Conservation (phyloP, 352 stramenopile species). For the Pythium rhizo-oryzae region DNA sequence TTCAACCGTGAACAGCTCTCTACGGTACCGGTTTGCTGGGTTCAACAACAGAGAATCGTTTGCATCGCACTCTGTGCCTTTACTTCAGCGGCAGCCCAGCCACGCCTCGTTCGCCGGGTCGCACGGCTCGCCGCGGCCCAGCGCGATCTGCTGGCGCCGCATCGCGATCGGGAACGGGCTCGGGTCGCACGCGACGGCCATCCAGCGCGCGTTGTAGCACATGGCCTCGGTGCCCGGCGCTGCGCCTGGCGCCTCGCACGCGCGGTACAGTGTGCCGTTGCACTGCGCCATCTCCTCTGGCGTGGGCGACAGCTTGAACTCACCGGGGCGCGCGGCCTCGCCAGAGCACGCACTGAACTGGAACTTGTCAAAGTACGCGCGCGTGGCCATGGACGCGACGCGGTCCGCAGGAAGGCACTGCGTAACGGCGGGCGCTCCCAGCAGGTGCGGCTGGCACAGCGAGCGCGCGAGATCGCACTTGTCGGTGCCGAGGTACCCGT, state of each 20-base stretch:
- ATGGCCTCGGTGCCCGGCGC: constrained; percentile 5
- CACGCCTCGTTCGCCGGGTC: constrained; percentile 8
- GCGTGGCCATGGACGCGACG: neutral
- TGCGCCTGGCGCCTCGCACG: constrained; percentile 24
- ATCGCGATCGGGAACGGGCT: constrained; percentile 17
- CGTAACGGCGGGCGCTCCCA: constrained; percentile 1
- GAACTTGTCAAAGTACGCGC: constrained; percentile 7
- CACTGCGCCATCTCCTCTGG: constrained; percentile 32
- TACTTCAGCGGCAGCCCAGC: neutral
- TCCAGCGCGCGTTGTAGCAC: constrained; percentile 24
- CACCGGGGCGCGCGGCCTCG: neutral
- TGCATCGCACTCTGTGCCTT: no score
- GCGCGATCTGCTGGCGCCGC: constrained; percentile 11
- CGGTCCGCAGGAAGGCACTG: neutral
- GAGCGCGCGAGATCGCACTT: constrained; percentile 33
- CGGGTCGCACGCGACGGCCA: constrained; percentile 12
- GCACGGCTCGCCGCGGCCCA: neutral
- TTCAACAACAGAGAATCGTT: no score
- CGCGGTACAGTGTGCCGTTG: constrained; percentile 45
- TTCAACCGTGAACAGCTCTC: no score
- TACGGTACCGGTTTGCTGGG: no score
- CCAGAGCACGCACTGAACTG: neutral
- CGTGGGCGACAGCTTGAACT: constrained; percentile 1
- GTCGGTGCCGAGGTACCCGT: constrained; percentile 34
- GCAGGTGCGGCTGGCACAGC: constrained; percentile 11